Evolutionary conservation across 169 alveolate genomes (phyloP).

Genomic region (Cyclospora cayetanensis): DNA sequence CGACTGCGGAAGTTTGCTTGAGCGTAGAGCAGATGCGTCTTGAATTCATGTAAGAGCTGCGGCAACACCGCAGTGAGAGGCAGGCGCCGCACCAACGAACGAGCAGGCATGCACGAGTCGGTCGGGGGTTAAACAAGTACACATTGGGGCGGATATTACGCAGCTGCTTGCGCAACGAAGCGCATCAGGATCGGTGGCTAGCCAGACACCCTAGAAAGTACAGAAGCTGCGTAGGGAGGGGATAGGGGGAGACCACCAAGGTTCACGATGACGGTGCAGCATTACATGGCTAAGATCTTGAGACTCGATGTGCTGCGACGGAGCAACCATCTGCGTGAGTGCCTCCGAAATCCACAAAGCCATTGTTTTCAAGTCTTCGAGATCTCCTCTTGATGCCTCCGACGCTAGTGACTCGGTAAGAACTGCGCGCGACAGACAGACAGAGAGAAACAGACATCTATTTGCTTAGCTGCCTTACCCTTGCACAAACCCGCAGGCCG

Average conservation of each 20-base stretch:
- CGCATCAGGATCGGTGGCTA: background rate
- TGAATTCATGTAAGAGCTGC: slow-evolving; percentile 29
- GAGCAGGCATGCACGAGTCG: too few relatives aligned
- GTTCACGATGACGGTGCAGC: background rate
- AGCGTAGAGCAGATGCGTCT: background rate
- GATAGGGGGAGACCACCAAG: background rate
- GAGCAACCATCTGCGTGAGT: slow-evolving; percentile 27
- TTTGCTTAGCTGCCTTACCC: too few relatives aligned
- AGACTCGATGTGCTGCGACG: background rate
- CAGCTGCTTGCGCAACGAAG: background rate
- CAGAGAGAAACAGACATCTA: background rate
- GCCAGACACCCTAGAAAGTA: background rate
- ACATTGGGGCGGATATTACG: background rate
- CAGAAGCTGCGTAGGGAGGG: background rate
- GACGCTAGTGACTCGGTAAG: background rate
- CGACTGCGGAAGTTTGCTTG: background rate
- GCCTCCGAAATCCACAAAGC: slow-evolving; percentile 26
- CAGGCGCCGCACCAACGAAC: too few relatives aligned
- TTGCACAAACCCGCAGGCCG: too few relatives aligned
- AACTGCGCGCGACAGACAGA: background rate
- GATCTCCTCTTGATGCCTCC: background rate
- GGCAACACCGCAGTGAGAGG: background rate
- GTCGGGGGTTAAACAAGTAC: too few relatives aligned
- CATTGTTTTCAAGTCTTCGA: background rate
- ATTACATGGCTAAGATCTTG: slow-evolving; percentile 1